Conservation (phyloP, 2,329 filamentous ascomycete genomes). For the Xylariales sp. region DNA sequence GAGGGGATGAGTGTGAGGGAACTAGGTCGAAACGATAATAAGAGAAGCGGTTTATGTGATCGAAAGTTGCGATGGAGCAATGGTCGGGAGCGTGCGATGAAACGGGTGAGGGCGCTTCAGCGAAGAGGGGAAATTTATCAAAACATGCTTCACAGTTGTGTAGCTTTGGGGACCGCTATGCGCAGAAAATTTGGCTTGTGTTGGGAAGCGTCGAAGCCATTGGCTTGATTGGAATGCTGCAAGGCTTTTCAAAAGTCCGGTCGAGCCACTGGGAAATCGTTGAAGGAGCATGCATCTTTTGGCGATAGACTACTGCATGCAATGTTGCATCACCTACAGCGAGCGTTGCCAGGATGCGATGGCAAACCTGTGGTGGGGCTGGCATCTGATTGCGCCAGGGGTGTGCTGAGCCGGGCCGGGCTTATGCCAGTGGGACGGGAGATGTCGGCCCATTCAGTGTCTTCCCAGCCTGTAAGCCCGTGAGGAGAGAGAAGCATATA, state of each 20-base stretch:
- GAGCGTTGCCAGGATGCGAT: not conserved
- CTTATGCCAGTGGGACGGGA: too few species aligned
- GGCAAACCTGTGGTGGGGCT: conserved; percentile 4
- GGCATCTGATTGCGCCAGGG: conserved; percentile 1
- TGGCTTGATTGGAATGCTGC: conserved; percentile 10
- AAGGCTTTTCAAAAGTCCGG: too few species aligned
- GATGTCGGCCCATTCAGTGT: too few species aligned
- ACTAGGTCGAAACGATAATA: not conserved
- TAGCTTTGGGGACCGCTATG: too few species aligned
- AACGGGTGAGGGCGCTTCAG: too few species aligned
- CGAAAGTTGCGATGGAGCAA: conserved; percentile 6
- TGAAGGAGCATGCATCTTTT: not conserved
- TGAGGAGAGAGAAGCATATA: too few species aligned
- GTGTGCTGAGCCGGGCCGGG: not conserved
- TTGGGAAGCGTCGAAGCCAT: conserved; percentile 8
- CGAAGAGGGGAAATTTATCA: too few species aligned
- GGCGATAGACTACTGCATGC: not conserved
- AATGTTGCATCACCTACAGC: conserved; percentile 1
- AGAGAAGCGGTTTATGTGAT: not conserved
- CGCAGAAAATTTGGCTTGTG: too few species aligned
- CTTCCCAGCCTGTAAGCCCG: too few species aligned
- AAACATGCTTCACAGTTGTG: too few species aligned
- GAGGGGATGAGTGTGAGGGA: not conserved
- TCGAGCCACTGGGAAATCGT: not conserved
- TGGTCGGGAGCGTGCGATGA: too few species aligned